phyloP scores from a whole-genome alignment of 495 filamentous ascomycete species.

The Aspergillus steynii region DNA sequence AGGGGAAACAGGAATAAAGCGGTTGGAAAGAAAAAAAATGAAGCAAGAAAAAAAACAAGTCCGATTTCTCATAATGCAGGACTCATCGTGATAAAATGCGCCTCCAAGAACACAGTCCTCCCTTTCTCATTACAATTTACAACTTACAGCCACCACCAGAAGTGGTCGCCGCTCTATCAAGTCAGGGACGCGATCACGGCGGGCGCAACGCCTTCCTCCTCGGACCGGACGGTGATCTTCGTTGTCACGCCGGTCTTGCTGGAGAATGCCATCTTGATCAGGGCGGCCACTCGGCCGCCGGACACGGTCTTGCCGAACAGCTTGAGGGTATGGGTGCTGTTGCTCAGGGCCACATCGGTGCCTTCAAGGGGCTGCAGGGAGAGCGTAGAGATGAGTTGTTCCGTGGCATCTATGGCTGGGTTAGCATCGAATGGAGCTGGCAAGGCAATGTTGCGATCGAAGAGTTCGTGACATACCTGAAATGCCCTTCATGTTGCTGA shows the following conservation, averaged over 20 bases:
- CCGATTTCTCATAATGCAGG: conserved; percentile 23
- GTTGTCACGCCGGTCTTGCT: conserved; percentile 90
- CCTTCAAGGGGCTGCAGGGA: conserved; percentile 94
- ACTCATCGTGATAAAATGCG: conserved; percentile 17
- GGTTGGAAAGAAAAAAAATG: conserved; percentile 1
- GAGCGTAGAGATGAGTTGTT: conserved; percentile 81
- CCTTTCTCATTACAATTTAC: conserved; percentile 33
- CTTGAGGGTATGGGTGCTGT: conserved; percentile 91
- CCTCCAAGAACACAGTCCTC: conserved; percentile 23
- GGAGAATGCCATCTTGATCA: conserved; percentile 90
- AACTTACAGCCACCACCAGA: conserved; percentile 23
- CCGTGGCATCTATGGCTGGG: conserved; percentile 74
- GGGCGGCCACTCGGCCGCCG: conserved; percentile 84
- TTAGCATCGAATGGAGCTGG: conserved; percentile 33
- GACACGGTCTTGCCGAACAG: conserved; percentile 93
- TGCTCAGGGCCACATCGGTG: conserved; percentile 82
- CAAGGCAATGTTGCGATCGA: background rate
- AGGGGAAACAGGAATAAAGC: background rate
- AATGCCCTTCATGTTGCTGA: conserved; percentile 88
- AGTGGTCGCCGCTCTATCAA: conserved; percentile 39
- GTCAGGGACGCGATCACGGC: conserved; percentile 82
- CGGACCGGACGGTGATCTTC: conserved; percentile 86
- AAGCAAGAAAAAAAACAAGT: conserved; percentile 11
- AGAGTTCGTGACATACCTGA: conserved; percentile 62
- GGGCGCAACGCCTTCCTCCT: conserved; percentile 88